Evolutionary conservation across 2,329 filamentous ascomycete genomes (phyloP).

Genomic region (Diaporthe sp.): DNA sequence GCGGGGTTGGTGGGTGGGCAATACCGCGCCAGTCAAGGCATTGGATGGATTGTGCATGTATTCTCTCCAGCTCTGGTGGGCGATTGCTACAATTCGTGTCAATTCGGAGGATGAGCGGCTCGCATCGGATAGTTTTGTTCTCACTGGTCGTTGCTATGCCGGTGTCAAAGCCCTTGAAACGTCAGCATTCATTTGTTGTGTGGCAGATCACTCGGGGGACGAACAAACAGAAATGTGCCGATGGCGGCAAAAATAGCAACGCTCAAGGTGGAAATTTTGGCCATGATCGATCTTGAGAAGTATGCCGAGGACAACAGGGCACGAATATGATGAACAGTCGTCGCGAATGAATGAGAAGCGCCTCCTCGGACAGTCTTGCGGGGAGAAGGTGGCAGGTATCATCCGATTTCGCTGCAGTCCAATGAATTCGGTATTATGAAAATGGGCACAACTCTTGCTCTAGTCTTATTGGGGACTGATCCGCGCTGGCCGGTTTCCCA

Average conservation of each 20-base stretch:
- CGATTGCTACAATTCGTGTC: slow-evolving; percentile 55
- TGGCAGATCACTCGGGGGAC: slow-evolving; percentile 36
- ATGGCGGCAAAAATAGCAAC: slow-evolving; percentile 67
- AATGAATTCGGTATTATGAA: background rate
- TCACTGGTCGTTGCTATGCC: slow-evolving; percentile 69
- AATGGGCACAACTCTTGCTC: background rate
- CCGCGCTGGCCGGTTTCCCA: background rate
- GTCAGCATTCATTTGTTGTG: background rate
- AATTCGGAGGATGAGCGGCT: background rate
- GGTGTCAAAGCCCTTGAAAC: slow-evolving; percentile 64
- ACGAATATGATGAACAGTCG: background rate
- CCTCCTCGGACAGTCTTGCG: background rate
- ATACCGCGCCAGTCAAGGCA: slow-evolving; percentile 63
- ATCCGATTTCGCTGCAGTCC: background rate
- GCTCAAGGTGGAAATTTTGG: slow-evolving; percentile 54
- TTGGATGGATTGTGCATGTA: slow-evolving; percentile 67
- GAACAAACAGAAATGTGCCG: slow-evolving; percentile 67
- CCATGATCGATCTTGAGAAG: background rate
- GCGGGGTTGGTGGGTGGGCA: background rate
- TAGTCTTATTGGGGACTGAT: slow-evolving; percentile 2
- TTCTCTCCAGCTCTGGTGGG: slow-evolving; percentile 67
- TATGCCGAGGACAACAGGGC: background rate
- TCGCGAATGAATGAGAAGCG: background rate
- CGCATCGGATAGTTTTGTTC: slow-evolving; percentile 19
- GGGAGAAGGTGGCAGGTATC: background rate